phyloP scores from a whole-genome alignment of 164 flowering plant genomes.

The Umbellularia californica region DNA sequence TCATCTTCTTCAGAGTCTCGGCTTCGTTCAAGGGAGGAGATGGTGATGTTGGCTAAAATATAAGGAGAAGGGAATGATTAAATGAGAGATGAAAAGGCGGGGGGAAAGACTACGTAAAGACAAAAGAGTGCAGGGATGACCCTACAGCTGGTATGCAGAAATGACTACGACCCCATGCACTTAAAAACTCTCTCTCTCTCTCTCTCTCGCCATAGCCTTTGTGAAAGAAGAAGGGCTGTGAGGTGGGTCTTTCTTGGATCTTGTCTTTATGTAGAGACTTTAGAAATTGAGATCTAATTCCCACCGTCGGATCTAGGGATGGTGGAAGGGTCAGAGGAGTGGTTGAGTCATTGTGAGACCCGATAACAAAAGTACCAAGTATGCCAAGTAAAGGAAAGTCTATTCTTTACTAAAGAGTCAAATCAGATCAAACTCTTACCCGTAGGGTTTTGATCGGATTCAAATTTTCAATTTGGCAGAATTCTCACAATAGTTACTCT shows the following conservation, averaged over 20 bases:
- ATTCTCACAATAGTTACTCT: too few species aligned
- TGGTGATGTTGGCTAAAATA: not conserved
- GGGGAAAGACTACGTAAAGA: constrained; percentile 25
- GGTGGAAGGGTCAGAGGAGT: constrained; percentile 51
- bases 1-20: constrained; percentile 11
- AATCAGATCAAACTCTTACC: too few species aligned
- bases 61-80: not conserved
- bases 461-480: rapidly evolving
- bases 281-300: not conserved
- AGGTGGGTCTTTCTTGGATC: not conserved
- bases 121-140: constrained; percentile 34
- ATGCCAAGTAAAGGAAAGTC: not conserved
- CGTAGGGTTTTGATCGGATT: too few species aligned
- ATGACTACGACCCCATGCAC: constrained; percentile 31
- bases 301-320: constrained; percentile 3
- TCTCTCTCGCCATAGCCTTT: not conserved
- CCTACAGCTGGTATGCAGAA: constrained; percentile 33
- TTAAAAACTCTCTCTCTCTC: not conserved
- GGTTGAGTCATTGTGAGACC: constrained; percentile 47
- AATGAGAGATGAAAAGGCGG: constrained; percentile 9
- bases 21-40: not conserved
- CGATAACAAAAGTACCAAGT: constrained; percentile 21
- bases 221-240: too few species aligned
- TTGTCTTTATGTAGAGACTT: not conserved
- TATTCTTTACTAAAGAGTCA: too few species aligned